These are phyloP conservation scores for Vitis hybrid DNA, from an alignment of 177 flowering plant genomes.

Conservation along the genomic window DNA sequence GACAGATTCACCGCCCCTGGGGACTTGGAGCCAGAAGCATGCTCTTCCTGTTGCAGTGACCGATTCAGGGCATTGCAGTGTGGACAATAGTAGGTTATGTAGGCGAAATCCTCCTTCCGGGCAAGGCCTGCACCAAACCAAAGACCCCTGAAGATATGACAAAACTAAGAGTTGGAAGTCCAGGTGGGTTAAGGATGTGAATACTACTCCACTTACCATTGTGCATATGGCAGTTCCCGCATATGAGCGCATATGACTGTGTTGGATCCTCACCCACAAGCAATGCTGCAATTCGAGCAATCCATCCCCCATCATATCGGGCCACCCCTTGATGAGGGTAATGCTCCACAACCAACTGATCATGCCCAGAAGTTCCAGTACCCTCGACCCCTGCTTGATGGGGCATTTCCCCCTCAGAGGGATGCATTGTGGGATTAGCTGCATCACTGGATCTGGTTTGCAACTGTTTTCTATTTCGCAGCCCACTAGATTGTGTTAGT, in stretches of 20 bases:
- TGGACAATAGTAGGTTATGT: conserved; percentile 84
- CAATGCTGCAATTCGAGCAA: conserved; percentile 89
- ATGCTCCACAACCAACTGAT: conserved; percentile 64
- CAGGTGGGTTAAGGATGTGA: too few species aligned
- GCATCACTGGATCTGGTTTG: conserved; percentile 47
- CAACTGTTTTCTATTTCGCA: conserved; percentile 62
- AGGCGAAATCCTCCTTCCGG: conserved; percentile 86
- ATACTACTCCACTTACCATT: conserved; percentile 58
- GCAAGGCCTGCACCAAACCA: conserved; percentile 70
- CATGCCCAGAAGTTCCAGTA: conserved; percentile 23
- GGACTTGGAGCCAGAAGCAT: too few species aligned
- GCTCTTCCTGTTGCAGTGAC: too few species aligned
- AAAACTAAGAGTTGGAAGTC: too few species aligned
- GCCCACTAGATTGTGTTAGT: conserved; percentile 60
- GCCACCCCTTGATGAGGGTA: conserved; percentile 40
- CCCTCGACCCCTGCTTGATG: conserved; percentile 23
- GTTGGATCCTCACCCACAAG: conserved; percentile 99
- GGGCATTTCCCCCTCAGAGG: conserved; percentile 37
- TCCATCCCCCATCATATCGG: conserved; percentile 70
- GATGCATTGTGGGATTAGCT: conserved; percentile 34
- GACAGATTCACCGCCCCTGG: conserved; percentile 18
- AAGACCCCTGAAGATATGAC: not conserved
- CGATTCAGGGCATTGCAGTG: conserved; percentile 80
- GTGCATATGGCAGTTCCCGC: conserved; percentile 98
- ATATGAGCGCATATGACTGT: conserved; percentile 89